Conservation (phyloP, 2,329 filamentous ascomycete genomes). For the Aspergillus vadensis region DNA sequence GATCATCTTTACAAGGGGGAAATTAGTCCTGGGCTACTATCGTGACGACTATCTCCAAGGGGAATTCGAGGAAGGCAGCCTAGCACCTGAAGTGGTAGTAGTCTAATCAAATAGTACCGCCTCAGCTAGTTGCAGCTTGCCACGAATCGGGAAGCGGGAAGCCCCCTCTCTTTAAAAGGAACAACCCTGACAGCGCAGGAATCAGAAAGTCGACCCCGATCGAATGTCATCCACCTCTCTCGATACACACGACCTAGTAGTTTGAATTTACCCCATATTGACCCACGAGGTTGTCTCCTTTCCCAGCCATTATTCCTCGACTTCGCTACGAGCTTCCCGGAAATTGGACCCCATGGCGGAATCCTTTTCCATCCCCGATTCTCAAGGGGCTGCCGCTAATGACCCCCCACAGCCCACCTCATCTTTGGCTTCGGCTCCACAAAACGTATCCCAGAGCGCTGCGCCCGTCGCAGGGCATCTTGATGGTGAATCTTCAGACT, state of each 20-base stretch:
- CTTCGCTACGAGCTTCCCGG: background rate
- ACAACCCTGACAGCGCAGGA: background rate
- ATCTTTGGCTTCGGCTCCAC: background rate
- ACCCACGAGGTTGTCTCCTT: background rate
- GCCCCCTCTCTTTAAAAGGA: background rate
- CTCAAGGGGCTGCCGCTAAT: background rate
- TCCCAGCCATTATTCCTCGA: background rate
- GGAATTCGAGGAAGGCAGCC: too few relatives aligned
- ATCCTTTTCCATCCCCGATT: background rate
- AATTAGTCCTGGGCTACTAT: too few relatives aligned
- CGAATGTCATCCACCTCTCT: background rate
- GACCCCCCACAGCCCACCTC: background rate
- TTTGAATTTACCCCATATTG: background rate
- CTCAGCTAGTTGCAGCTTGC: background rate
- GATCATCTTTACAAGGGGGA: too few relatives aligned
- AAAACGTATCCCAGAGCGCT: background rate
- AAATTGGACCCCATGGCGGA: background rate
- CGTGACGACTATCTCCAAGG: too few relatives aligned
- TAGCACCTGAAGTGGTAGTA: too few relatives aligned
- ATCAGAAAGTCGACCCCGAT: background rate
- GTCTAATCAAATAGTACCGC: too few relatives aligned
- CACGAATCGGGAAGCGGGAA: background rate
- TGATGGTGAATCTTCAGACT: conserved; percentile 2
- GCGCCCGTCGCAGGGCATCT: background rate
- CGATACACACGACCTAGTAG: background rate